Evolutionary conservation across 768 basidiomycete species (phyloP).

Genomic region (Cystofilobasidium capitatum): DNA sequence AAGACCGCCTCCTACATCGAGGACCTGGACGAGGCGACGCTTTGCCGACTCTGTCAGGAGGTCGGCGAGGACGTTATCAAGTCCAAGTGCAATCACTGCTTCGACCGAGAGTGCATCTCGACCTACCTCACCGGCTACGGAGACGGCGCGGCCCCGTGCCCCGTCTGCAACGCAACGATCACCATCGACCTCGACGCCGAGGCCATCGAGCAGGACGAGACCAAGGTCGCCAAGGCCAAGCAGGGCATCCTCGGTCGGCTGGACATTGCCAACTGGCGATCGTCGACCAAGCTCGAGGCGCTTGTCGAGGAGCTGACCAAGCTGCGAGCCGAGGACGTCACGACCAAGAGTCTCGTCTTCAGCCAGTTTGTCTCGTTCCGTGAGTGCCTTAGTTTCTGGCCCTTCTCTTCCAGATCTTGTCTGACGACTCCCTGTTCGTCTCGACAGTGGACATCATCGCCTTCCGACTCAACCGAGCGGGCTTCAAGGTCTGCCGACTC

Average conservation of each 20-base stretch:
- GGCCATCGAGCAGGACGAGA: constrained; percentile 70
- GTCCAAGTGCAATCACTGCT: constrained; percentile 84
- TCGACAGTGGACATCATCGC: constrained; percentile 68
- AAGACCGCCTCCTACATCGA: constrained; percentile 26
- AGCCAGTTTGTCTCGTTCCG: constrained; percentile 68
- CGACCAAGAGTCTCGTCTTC: constrained; percentile 94
- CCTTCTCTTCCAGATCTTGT: background rate
- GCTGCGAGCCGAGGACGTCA: constrained; percentile 69
- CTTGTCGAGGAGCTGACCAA: constrained; percentile 86
- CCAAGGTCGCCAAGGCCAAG: constrained; percentile 42
- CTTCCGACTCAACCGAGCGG: constrained; percentile 79
- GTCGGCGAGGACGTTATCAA: constrained; percentile 94
- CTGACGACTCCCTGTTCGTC: constrained; percentile 23
- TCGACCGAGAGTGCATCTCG: constrained; percentile 89
- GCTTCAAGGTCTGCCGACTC: constrained; percentile 73
- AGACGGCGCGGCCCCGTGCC: constrained; percentile 62
- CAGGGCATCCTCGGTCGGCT: constrained; percentile 92
- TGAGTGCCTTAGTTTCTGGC: constrained; percentile 48
- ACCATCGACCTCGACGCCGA: constrained; percentile 95
- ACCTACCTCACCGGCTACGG: constrained; percentile 57
- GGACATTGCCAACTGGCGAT: constrained; percentile 80
- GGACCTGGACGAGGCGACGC: constrained; percentile 20
- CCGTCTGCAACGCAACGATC: constrained; percentile 82
- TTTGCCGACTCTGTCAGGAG: constrained; percentile 94
- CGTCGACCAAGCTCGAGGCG: constrained; percentile 95